Evolutionary conservation across 2,329 filamentous ascomycete genomes (phyloP).

Genomic region (Cladophialophora exuberans): DNA sequence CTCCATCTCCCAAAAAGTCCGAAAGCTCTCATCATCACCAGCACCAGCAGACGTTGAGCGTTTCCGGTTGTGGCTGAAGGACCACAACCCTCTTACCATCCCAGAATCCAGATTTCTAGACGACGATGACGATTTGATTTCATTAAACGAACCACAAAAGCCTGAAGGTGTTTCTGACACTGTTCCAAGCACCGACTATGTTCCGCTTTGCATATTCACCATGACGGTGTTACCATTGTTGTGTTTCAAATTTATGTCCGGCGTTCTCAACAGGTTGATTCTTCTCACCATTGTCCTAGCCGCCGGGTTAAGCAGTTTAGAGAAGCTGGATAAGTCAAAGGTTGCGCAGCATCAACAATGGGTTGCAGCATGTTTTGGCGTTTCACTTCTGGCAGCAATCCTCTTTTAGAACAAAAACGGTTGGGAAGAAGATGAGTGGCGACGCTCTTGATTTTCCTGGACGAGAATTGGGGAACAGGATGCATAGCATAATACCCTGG

Average conservation of each 20-base stretch:
- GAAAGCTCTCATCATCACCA: slow-evolving; percentile 19
- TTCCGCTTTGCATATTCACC: slow-evolving; percentile 25
- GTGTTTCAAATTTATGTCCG: slow-evolving; percentile 29
- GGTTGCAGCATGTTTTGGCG: slow-evolving; percentile 29
- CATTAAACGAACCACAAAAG: slow-evolving; percentile 4
- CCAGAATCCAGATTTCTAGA: slow-evolving; percentile 58
- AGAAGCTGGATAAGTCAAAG: slow-evolving; percentile 22
- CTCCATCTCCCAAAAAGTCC: slow-evolving; percentile 31
- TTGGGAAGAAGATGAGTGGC: slow-evolving; percentile 5
- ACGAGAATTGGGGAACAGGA: not conserved
- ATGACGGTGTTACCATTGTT: slow-evolving; percentile 29
- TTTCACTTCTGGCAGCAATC: slow-evolving; percentile 25
- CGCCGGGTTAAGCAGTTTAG: slow-evolving; percentile 22
- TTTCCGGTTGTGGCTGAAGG: slow-evolving; percentile 59
- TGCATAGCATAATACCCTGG: not conserved
- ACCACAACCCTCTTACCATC: slow-evolving; percentile 53
- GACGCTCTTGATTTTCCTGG: slow-evolving; percentile 5
- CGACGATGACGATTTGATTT: slow-evolving; percentile 49
- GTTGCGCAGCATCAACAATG: slow-evolving; percentile 26
- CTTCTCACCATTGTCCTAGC: slow-evolving; percentile 26
- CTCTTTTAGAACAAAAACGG: slow-evolving; percentile 16
- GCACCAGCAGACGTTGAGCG: slow-evolving; percentile 34
- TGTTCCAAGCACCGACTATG: slow-evolving; percentile 3
- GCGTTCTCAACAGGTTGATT: slow-evolving; percentile 31
- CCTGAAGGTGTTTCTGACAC: not conserved